Conservation (phyloP, 2,329 filamentous ascomycete genomes). For the Gaeumannomyces sp. region DNA sequence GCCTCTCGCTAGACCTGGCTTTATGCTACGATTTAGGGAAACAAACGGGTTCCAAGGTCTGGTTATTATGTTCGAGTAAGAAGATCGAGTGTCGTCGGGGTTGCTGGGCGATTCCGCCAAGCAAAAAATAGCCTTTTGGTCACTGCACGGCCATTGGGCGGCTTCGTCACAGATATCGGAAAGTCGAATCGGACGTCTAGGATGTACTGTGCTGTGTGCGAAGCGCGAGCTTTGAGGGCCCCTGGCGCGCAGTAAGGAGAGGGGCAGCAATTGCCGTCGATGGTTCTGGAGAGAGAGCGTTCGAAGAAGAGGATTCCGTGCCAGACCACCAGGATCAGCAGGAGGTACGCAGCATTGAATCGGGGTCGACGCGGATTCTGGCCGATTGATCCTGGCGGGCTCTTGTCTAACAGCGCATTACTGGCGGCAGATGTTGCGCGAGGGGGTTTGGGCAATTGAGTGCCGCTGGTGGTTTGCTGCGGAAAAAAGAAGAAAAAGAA, state of each 20-base stretch:
- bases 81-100: not conserved
- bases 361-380: not conserved
- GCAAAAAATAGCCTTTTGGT: not conserved
- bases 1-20: not conserved
- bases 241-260: not conserved
- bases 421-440: too few relatives aligned
- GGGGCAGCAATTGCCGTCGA: not conserved
- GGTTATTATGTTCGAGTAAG: not conserved
- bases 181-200: not conserved
- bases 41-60: not conserved
- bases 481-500: not conserved
- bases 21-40: not conserved
- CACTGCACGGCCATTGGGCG: not conserved
- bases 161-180: not conserved
- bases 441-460: not conserved
- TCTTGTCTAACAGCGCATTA: not conserved
- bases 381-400: not conserved
- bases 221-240: not conserved
- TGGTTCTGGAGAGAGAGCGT: too few relatives aligned
- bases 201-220: too few relatives aligned
- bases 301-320: not conserved
- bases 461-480: too few relatives aligned
- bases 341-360: not conserved
- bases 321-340: not conserved
- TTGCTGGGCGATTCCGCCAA: not conserved